These are phyloP conservation scores for Blastobotrys americana DNA, from an alignment of 805 yeast species.

Conservation along the genomic window DNA sequence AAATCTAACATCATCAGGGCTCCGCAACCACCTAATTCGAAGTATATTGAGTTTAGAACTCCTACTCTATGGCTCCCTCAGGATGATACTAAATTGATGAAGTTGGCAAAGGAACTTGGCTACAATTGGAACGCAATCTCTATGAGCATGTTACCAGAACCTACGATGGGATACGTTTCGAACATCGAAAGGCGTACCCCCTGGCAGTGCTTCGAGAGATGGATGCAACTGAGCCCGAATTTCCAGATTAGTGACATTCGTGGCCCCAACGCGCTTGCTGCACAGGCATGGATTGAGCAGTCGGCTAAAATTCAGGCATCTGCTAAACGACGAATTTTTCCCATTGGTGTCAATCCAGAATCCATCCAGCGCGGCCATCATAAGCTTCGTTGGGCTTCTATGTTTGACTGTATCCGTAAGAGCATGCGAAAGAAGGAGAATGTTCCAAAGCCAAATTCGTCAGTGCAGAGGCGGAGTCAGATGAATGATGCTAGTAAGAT, in stretches of 20 bases:
- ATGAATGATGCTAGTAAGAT: conserved; percentile 13
- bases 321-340: conserved; percentile 81
- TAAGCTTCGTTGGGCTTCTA: conserved; percentile 88
- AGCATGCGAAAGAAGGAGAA: conserved; percentile 83
- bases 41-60: conserved; percentile 71
- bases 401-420: conserved; percentile 93
- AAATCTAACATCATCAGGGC: conserved; percentile 50
- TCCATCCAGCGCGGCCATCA: conserved; percentile 91
- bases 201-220: conserved; percentile 98
- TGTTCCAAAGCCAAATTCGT: conserved; percentile 51
- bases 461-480: conserved; percentile 35
- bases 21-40: conserved; percentile 82
- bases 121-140: conserved; percentile 93
- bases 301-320: conserved; percentile 84
- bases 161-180: conserved; percentile 67
- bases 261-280: conserved; percentile 75
- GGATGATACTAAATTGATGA: conserved; percentile 76
- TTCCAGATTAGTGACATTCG: conserved; percentile 82
- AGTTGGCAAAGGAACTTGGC: conserved; percentile 74
- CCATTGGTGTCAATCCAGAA: conserved; percentile 88
- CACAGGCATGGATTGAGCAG: conserved; percentile 87
- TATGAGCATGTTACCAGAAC: conserved; percentile 61
- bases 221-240: conserved; percentile 83
- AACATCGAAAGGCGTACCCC: conserved; percentile 94
- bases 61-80: conserved; percentile 97